phyloP scores from a whole-genome alignment of 1,284 basidiomycete species.

The Volvariella surrecta region DNA sequence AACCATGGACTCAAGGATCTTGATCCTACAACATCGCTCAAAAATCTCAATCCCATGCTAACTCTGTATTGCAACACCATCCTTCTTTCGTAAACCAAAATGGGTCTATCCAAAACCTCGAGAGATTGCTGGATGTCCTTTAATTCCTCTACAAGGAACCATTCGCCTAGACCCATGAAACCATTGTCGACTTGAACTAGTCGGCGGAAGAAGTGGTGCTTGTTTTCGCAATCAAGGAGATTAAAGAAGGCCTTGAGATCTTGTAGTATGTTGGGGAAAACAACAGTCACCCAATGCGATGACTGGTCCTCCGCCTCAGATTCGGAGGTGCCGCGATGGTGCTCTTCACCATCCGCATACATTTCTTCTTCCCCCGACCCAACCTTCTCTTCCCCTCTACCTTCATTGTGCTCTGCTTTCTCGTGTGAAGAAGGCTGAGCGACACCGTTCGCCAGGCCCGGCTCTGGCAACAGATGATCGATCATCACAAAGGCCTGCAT shows the following conservation, averaged over 20 bases:
- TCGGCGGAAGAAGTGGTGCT: conserved; percentile 43
- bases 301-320: conserved; percentile 16
- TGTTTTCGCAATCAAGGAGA: conserved; percentile 45
- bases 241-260: conserved; percentile 49
- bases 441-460: conserved; percentile 2
- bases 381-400: not conserved
- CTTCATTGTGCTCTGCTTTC: not conserved
- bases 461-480: conserved; percentile 44
- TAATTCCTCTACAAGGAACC: conserved; percentile 56
- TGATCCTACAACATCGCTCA: too few relatives aligned
- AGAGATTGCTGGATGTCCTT: conserved; percentile 33
- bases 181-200: conserved; percentile 51
- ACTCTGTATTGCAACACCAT: too few relatives aligned
- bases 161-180: conserved; percentile 55
- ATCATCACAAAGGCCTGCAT: conserved; percentile 48
- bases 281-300: conserved; percentile 39
- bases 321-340: conserved; percentile 2
- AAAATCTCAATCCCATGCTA: too few relatives aligned
- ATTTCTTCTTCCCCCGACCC: too few relatives aligned
- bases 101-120: conserved; percentile 22
- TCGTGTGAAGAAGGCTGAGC: too few relatives aligned
- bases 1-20: too few relatives aligned
- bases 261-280: conserved; percentile 46
- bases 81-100: conserved; percentile 6
- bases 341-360: conserved; percentile 15